Conservation (phyloP, 164 flowering plant species). For the Piper betle region DNA sequence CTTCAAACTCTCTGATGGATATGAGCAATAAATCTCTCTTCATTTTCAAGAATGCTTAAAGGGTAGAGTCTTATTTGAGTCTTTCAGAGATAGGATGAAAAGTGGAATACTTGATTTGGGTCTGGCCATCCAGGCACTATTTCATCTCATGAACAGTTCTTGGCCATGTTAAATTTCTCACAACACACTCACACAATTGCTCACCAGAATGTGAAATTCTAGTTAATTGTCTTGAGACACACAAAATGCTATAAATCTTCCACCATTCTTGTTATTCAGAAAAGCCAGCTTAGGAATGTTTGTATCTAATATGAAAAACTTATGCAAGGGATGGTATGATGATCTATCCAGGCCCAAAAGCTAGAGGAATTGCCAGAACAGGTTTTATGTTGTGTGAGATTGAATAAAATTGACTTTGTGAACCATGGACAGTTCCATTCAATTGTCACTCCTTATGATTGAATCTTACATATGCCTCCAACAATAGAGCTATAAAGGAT, state of each 20-base stretch:
- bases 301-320: background rate
- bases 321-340: background rate
- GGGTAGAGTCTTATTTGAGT: conserved; percentile 46
- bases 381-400: conserved; percentile 62
- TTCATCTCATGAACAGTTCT: background rate
- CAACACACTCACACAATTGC: no score
- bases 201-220: no score
- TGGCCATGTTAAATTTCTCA: no score
- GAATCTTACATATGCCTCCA: no score
- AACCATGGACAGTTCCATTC: conserved; percentile 79
- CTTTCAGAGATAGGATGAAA: conserved; percentile 72
- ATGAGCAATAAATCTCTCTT: conserved; percentile 47
- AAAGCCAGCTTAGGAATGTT: no score
- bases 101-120: conserved; percentile 74
- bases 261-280: no score
- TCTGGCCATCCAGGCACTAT: conserved; percentile 77
- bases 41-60: conserved; percentile 58
- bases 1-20: conserved; percentile 62
- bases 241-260: no score
- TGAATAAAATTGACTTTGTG: conserved; percentile 71
- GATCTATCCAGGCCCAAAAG: conserved; percentile 64
- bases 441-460: conserved; percentile 29
- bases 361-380: conserved; percentile 87
- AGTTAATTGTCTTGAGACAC: no score
- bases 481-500: no score